These are phyloP conservation scores for Pugionium dolabratum DNA, from an alignment of 345 rosid species.

Conservation along the genomic window DNA sequence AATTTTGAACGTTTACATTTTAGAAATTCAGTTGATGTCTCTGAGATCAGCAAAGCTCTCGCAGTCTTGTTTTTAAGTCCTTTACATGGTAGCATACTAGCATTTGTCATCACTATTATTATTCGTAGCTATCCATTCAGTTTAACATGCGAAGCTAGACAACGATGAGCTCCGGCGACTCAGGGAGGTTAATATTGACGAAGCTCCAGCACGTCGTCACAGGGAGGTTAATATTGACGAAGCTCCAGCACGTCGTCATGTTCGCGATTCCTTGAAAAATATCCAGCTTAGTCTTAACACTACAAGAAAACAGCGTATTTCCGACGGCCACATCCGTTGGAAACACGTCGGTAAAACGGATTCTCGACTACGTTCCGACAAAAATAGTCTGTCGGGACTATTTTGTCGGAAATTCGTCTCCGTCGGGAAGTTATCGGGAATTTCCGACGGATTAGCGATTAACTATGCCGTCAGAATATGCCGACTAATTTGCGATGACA, in stretches of 20 bases:
- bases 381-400: too few species aligned
- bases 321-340: too few species aligned
- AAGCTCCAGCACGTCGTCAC: slow-evolving; percentile 70
- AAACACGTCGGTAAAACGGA: too few species aligned
- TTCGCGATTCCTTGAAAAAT: slow-evolving; percentile 74
- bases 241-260: slow-evolving; percentile 69
- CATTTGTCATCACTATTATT: background rate
- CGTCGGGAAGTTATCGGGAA: too few species aligned
- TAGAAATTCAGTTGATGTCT: slow-evolving; percentile 30
- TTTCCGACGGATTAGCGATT: too few species aligned
- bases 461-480: too few species aligned
- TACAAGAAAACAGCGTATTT: too few species aligned
- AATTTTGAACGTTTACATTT: background rate
- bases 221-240: slow-evolving; percentile 69
- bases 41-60: slow-evolving; percentile 35
- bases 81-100: slow-evolving; percentile 40
- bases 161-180: slow-evolving; percentile 60
- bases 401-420: too few species aligned
- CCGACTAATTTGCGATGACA: too few species aligned
- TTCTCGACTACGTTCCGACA: too few species aligned
- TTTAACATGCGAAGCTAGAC: slow-evolving; percentile 39
- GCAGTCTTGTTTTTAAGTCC: slow-evolving; percentile 16
- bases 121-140: slow-evolving; percentile 31
- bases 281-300: slow-evolving; percentile 56
- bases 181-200: slow-evolving; percentile 66